A percentile compares a stretch with the other conserved stretches of the same genome.
Evolutionary conservation across 805 yeast species (phyloP).

Genomic region (Zygoascus bituminiphila): DNA sequence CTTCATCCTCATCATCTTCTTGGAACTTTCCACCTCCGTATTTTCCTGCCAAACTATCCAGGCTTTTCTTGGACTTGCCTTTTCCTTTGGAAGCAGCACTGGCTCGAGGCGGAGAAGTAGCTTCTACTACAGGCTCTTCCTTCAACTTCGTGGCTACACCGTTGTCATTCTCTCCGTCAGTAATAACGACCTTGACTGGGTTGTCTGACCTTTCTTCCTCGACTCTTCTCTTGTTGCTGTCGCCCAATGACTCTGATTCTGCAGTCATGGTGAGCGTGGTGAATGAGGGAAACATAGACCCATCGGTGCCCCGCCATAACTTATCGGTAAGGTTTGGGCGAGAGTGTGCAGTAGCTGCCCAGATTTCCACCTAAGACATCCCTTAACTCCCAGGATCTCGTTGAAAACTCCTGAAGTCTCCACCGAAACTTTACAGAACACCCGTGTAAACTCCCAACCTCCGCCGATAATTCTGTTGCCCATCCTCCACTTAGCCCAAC

Average conservation of each 20-base stretch:
- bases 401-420: no score
- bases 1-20: constrained; percentile 47
- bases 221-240: constrained; percentile 20
- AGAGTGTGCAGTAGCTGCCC: no score
- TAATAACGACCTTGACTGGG: constrained; percentile 14
- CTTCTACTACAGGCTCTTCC: not conserved
- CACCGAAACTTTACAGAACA: no score
- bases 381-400: no score
- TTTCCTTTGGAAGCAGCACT: constrained; percentile 11
- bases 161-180: constrained; percentile 7
- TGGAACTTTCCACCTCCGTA: constrained; percentile 28
- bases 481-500: no score
- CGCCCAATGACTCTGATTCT: constrained; percentile 17
- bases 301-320: no score
- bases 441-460: no score
- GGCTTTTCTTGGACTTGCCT: constrained; percentile 18
- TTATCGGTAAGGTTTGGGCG: no score
- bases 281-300: no score
- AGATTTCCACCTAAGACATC: no score
- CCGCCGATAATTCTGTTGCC: no score
- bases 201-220: constrained; percentile 14
- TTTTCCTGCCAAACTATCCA: constrained; percentile 9
- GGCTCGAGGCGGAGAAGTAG: not conserved
- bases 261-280: not conserved
- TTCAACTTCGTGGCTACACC: not conserved